Evolutionary conservation across 768 basidiomycete genomes (phyloP).

Genomic region (Coprinopsis marcescibilis): DNA sequence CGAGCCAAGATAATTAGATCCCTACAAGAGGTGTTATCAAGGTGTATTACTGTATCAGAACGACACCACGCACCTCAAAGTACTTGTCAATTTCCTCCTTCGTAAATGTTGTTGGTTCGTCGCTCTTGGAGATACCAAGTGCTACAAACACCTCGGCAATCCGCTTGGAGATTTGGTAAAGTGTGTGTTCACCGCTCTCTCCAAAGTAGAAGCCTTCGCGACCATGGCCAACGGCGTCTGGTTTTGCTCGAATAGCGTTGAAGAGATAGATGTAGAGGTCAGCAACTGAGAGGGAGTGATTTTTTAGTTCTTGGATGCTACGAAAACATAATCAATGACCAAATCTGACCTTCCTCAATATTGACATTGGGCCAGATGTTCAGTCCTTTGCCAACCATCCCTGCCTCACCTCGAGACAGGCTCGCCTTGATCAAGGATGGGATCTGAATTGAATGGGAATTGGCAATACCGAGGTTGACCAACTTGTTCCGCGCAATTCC

Average conservation of each 20-base stretch:
- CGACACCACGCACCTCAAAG: slow-evolving; percentile 16
- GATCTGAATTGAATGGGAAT: slow-evolving; percentile 48
- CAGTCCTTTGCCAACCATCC: slow-evolving; percentile 50
- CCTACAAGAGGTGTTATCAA: slow-evolving; percentile 4
- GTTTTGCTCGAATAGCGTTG: slow-evolving; percentile 27
- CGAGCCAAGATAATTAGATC: slow-evolving; percentile 14
- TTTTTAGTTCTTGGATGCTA: not conserved
- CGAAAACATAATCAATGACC: not conserved
- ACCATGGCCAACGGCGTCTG: slow-evolving; percentile 33
- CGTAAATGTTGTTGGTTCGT: slow-evolving; percentile 42
- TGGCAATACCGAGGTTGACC: slow-evolving; percentile 46
- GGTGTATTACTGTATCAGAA: not conserved
- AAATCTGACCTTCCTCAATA: slow-evolving; percentile 42
- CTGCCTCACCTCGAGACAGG: slow-evolving; percentile 43
- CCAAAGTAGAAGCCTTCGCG: slow-evolving; percentile 51
- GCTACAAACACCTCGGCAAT: slow-evolving; percentile 34
- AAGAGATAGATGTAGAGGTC: slow-evolving; percentile 41
- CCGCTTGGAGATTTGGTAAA: slow-evolving; percentile 35
- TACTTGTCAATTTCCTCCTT: slow-evolving; percentile 40
- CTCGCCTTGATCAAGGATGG: slow-evolving; percentile 40
- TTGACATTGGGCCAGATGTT: slow-evolving; percentile 57
- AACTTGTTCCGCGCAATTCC: slow-evolving; percentile 45
- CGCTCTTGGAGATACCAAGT: slow-evolving; percentile 28
- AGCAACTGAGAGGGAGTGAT: slow-evolving; percentile 25
- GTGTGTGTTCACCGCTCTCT: slow-evolving; percentile 41